Base-by-base conservation (phyloP, 352 stramenopile genomes). In the Globisporangium splendens region DNA sequence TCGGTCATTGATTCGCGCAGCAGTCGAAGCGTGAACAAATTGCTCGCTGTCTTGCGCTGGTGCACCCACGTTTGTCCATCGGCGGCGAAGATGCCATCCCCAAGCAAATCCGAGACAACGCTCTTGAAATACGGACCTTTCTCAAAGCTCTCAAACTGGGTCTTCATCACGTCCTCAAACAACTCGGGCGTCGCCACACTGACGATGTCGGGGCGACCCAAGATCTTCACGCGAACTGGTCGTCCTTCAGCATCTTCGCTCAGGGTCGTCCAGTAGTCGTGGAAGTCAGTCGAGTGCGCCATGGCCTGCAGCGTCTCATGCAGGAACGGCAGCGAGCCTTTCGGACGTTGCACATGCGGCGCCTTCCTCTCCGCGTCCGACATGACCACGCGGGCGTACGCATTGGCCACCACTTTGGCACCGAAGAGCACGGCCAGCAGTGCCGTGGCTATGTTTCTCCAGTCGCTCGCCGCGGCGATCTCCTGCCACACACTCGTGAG, bases 131-230 rank as follows among this genome's bases (percentile, higher is more conserved):
- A 70, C 22, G 69, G 54, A 18, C 73, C 72, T 56, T 82, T 83
- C 42, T 66, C 65, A 50, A 86, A 83, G 49, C 50, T 46, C 21
- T 81, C 66, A 50, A 81, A 77, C 46, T 82, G 76, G 18, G 71
- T 82, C 58, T 78, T 82, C 22, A 80, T 63, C 47, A 83, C 67
- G 14, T 80, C 66, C 46, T 86, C 73, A n/a, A 82, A 64, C 33
- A 75, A 68, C 59, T 83, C 66, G 0, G 74, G 73, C 42, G 78
- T 79, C 39, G 62, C 63, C 24, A 82, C 69, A 44, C 70, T 66
- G 61, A 82, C 68, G 56, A 71, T 69, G 50, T 72, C 62, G 42
- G 74, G 69, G 17, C 70, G 72, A 6, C 73, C 73, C 24, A 77
- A 69, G 18, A 77, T 62, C 38, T 68, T 69, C 1, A 79, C 54